These are phyloP conservation scores for Ceratocystis huliohia DNA, from an alignment of 2,329 filamentous ascomycete species.

Conservation along the genomic window DNA sequence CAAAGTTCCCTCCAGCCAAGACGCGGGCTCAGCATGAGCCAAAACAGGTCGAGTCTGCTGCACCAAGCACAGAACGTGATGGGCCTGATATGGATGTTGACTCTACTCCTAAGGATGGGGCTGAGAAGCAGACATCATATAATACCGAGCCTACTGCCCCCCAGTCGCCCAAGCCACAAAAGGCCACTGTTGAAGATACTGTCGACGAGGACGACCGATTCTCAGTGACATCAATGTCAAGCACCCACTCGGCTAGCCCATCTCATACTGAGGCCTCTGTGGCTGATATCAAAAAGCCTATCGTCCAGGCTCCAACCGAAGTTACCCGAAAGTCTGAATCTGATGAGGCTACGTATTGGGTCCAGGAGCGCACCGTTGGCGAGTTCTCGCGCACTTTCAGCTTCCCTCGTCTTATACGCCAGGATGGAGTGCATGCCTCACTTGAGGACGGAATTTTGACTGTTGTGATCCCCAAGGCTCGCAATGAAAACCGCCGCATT, in stretches of 20 bases:
- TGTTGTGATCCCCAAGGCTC: slow-evolving; percentile 53
- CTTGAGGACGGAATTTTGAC: slow-evolving; percentile 54
- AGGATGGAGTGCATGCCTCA: slow-evolving; percentile 46
- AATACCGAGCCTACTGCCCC: slow-evolving; percentile 21
- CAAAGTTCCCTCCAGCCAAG: slow-evolving; percentile 28
- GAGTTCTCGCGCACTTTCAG: slow-evolving; percentile 56
- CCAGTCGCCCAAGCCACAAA: slow-evolving; percentile 32
- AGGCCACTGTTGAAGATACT: slow-evolving; percentile 54
- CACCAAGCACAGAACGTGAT: slow-evolving; percentile 32
- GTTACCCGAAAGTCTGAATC: slow-evolving; percentile 29
- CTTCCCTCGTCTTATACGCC: slow-evolving; percentile 53
- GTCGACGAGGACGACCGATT: slow-evolving; percentile 25
- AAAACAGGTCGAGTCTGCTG: slow-evolving; percentile 20
- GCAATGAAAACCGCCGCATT: slow-evolving; percentile 44
- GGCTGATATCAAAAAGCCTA: slow-evolving; percentile 20
- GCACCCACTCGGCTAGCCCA: slow-evolving; percentile 23
- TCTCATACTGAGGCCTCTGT: slow-evolving; percentile 23
- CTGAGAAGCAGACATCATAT: background rate
- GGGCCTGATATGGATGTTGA: slow-evolving; percentile 33
- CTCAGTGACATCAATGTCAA: slow-evolving; percentile 22
- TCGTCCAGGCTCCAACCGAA: slow-evolving; percentile 31
- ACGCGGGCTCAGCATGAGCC: background rate
- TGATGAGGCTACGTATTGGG: slow-evolving; percentile 54
- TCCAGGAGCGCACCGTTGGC: slow-evolving; percentile 52
- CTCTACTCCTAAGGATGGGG: slow-evolving; percentile 30